Evolutionary conservation across 2,329 filamentous ascomycete species (phyloP).

Genomic region (Aspergillus unguis): DNA sequence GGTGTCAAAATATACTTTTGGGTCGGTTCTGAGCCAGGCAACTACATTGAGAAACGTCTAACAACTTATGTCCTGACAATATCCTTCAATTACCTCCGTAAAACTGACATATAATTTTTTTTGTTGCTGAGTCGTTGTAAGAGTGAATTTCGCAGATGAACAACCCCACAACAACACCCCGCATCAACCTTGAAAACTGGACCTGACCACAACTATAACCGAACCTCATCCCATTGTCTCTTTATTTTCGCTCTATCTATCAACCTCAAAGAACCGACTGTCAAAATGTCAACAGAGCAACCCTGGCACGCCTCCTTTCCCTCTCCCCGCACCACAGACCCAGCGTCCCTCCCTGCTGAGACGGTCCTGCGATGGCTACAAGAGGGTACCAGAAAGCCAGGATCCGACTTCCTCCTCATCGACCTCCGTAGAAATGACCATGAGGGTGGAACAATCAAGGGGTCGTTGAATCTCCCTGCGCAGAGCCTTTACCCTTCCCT

Average conservation of each 20-base stretch:
- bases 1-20: background rate
- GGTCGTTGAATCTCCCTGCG: constrained; percentile 50
- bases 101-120: too few relatives aligned
- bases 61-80: too few relatives aligned
- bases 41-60: background rate
- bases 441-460: constrained; percentile 58
- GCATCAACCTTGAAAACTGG: background rate
- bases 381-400: constrained; percentile 22
- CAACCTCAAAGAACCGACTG: background rate
- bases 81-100: too few relatives aligned
- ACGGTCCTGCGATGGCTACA: constrained; percentile 39
- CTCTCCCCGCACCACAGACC: constrained; percentile 28
- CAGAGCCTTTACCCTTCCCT: constrained; percentile 40
- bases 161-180: constrained; percentile 7
- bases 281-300: background rate
- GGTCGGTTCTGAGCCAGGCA: background rate
- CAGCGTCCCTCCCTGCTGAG: constrained; percentile 28
- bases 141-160: background rate
- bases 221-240: background rate
- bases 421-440: constrained; percentile 48
- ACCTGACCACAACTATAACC: too few relatives aligned
- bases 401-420: constrained; percentile 42
- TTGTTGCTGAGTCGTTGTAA: too few relatives aligned
- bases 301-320: constrained; percentile 43
- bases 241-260: background rate